Percentiles rank a stretch among this genome's conserved stretches.
Evolutionary conservation across 192 early-diverging fungal genomes (phyloP).

Genomic region (Entophlyctis luteolus): DNA sequence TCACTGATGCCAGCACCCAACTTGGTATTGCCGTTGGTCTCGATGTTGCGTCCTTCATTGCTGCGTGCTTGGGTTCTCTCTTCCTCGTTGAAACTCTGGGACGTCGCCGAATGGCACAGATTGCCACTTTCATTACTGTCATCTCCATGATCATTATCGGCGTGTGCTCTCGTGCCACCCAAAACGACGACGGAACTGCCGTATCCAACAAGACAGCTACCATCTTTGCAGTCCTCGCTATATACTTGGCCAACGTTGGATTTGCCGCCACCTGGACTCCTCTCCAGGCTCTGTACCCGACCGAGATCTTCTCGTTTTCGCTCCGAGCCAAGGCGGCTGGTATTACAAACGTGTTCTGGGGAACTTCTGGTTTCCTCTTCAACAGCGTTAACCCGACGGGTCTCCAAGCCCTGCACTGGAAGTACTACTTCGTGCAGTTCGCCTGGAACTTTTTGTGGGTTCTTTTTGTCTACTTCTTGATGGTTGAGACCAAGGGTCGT

Average conservation of each 20-base stretch:
- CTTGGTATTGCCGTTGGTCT: neutral
- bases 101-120: neutral
- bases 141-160: neutral
- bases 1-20: neutral
- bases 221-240: neutral
- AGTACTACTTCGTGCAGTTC: slow-evolving; percentile 9
- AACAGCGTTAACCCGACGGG: neutral
- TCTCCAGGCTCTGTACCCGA: neutral
- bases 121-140: neutral
- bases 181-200: neutral
- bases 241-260: neutral
- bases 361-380: neutral
- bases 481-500: slow-evolving; percentile 24
- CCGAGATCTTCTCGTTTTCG: neutral
- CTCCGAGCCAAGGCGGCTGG: neutral
- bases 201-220: neutral
- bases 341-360: neutral
- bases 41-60: neutral
- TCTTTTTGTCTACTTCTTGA: slow-evolving; percentile 16
- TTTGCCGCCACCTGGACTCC: neutral
- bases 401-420: neutral
- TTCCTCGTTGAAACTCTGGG: neutral
- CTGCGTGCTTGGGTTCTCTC: neutral
- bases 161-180: neutral
- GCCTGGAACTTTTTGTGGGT: slow-evolving; percentile 7